Percentiles rank a stretch among this genome's conserved stretches.
Evolutionary conservation across 1,284 basidiomycete species (phyloP).

Genomic region (Kalmanozyma brasiliensis): DNA sequence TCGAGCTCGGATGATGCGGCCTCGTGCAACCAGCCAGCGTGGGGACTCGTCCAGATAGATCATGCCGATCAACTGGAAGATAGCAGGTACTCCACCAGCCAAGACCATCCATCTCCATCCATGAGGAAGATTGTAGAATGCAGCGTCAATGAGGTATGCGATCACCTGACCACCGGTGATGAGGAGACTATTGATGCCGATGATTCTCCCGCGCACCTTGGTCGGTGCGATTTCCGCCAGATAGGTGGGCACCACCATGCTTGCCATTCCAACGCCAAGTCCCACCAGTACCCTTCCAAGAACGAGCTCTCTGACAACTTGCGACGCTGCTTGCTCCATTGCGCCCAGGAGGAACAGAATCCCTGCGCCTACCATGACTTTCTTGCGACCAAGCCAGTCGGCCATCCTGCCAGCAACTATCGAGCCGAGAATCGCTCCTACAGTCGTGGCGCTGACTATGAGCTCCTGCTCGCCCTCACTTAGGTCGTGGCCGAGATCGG

Average conservation of each 20-base stretch:
- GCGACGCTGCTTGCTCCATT: conserved; percentile 58
- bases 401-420: conserved; percentile 49
- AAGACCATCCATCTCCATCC: conserved; percentile 64
- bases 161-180: conserved; percentile 62
- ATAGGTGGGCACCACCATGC: conserved; percentile 56
- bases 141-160: conserved; percentile 55
- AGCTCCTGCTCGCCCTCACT: conserved; percentile 58
- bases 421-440: conserved; percentile 58
- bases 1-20: conserved; percentile 46
- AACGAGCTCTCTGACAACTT: conserved; percentile 57
- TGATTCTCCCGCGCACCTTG: conserved; percentile 52
- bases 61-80: conserved; percentile 57
- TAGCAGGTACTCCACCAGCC: conserved; percentile 49
- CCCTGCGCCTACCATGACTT: conserved; percentile 52
- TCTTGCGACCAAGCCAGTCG: conserved; percentile 54
- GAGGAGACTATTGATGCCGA: conserved; percentile 58
- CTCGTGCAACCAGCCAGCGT: conserved; percentile 53
- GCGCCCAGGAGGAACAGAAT: conserved; percentile 59
- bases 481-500: conserved; percentile 56
- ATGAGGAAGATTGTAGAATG: conserved; percentile 56
- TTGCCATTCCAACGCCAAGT: conserved; percentile 57
- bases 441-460: conserved; percentile 58
- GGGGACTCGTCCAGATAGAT: conserved; percentile 60
- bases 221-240: conserved; percentile 58
- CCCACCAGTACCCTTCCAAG: conserved; percentile 57